phyloP scores from a whole-genome alignment of 108 stramenopile genomes.

The Cyclotella choctawhatcheeana region DNA sequence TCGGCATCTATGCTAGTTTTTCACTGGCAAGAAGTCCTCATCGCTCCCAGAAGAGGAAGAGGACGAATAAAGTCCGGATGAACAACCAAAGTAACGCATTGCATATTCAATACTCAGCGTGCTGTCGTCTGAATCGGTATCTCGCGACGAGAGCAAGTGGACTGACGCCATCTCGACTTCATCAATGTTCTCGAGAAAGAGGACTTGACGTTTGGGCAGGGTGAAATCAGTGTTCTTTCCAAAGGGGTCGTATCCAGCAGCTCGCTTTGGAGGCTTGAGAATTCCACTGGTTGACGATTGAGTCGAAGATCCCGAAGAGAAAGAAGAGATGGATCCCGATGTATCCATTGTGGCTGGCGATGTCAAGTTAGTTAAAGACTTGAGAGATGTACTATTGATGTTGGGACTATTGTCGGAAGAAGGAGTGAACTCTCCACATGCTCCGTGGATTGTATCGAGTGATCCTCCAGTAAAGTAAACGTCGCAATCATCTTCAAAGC shows the following conservation, averaged over 20 bases:
- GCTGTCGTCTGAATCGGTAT: constrained; percentile 16
- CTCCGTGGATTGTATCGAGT: constrained; percentile 1
- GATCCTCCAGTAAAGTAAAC: constrained; percentile 4
- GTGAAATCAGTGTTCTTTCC: constrained; percentile 18
- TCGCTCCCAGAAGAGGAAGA: neutral
- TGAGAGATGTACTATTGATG: neutral
- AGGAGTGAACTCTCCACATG: neutral
- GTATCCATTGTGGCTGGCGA: neutral
- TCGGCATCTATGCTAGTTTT: neutral
- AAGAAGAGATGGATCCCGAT: neutral
- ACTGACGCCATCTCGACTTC: neutral
- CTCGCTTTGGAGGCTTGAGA: constrained; percentile 23
- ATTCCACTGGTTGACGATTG: constrained; percentile 8
- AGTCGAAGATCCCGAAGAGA: constrained; percentile 9
- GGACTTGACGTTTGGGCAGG: constrained; percentile 6
- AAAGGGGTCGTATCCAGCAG: constrained; percentile 26
- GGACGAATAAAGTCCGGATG: neutral
- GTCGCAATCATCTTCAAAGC: constrained; percentile 6
- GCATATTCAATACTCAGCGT: constrained; percentile 8
- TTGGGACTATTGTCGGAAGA: no score
- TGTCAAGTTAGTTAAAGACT: neutral
- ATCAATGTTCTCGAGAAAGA: constrained; percentile 16
- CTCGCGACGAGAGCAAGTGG: neutral
- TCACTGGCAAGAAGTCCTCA: neutral
- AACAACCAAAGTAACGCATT: neutral